A percentile compares a stretch with the other conserved stretches of the same genome.
Conservation (phyloP, 768 basidiomycete species). For the Trametes maxima region DNA sequence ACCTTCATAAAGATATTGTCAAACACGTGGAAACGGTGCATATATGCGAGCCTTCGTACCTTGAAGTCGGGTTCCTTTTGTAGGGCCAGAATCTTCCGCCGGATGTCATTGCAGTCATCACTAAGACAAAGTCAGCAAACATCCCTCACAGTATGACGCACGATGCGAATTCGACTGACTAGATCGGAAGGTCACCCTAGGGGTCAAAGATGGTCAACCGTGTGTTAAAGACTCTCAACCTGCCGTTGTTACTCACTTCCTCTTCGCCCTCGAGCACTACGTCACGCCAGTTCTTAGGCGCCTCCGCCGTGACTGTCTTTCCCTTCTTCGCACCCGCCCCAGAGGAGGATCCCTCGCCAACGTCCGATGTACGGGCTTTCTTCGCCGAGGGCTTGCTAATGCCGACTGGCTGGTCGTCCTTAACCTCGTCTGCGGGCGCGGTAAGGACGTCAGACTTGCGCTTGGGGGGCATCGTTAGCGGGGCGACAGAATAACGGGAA, state of each 20-base stretch:
- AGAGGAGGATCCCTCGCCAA: constrained; percentile 30
- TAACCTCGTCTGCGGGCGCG: constrained; percentile 12
- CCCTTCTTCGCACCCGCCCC: constrained; percentile 21
- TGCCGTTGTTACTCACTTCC: constrained; percentile 35
- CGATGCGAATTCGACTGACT: constrained; percentile 24
- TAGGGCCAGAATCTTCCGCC: constrained; percentile 46
- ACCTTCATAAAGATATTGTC: constrained; percentile 32
- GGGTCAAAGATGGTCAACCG: constrained; percentile 1
- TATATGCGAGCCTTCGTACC: constrained; percentile 27
- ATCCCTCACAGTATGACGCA: neutral
- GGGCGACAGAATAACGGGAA: neutral
- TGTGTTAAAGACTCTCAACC: neutral
- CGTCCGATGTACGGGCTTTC: constrained; percentile 36
- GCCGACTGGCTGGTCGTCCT: constrained; percentile 16
- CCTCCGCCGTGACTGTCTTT: constrained; percentile 26
- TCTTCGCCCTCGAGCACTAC: constrained; percentile 44
- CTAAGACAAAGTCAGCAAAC: constrained; percentile 25
- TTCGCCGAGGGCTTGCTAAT: constrained; percentile 24
- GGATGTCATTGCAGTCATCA: constrained; percentile 49
- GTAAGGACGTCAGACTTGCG: constrained; percentile 42
- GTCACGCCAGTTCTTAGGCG: constrained; percentile 39
- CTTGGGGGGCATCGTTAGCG: constrained; percentile 42
- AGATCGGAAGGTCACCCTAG: constrained; percentile 35
- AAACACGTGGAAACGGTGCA: neutral
- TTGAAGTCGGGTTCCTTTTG: constrained; percentile 47